phyloP scores from a whole-genome alignment of 1,139 yeast species.

The Citeromyces hawaiiensis region DNA sequence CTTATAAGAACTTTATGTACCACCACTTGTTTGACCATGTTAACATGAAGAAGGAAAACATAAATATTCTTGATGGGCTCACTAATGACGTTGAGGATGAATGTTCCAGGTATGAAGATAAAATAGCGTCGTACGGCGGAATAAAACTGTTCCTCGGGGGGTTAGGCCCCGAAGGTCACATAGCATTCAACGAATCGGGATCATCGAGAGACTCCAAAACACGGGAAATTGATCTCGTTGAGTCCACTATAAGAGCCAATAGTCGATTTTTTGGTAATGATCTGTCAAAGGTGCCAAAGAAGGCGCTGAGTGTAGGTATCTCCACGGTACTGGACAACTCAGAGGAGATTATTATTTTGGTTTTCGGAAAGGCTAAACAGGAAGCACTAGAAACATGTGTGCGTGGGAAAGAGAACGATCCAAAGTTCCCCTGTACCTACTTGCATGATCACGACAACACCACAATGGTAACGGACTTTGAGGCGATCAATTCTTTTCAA shows the following conservation, averaged over 20 bases:
- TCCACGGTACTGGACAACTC: conserved; percentile 49
- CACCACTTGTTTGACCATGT: conserved; percentile 46
- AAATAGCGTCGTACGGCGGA: conserved; percentile 35
- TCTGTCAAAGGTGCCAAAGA: conserved; percentile 33
- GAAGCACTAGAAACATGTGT: conserved; percentile 32
- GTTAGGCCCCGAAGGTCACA: conserved; percentile 52
- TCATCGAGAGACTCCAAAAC: conserved; percentile 33
- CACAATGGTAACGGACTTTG: conserved; percentile 26
- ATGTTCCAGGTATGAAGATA: conserved; percentile 35
- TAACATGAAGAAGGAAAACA: conserved; percentile 40
- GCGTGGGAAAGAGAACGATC: conserved; percentile 20
- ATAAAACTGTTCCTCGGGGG: conserved; percentile 50
- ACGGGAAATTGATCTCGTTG: conserved; percentile 34
- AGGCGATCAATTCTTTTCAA: conserved; percentile 6
- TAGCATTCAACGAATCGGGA: conserved; percentile 54
- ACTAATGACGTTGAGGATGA: conserved; percentile 32
- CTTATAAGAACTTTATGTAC: conserved; percentile 50
- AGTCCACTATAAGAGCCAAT: conserved; percentile 42
- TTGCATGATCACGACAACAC: conserved; percentile 33
- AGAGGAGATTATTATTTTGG: conserved; percentile 35
- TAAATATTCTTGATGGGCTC: conserved; percentile 42
- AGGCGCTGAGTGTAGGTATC: conserved; percentile 46
- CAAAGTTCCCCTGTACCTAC: conserved; percentile 30
- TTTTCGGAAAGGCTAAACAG: conserved; percentile 29
- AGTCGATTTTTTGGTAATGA: conserved; percentile 40